A percentile compares a stretch with the other conserved stretches of the same genome.
Conservation (phyloP, 768 basidiomycete species). For the Naematelia encephala region DNA sequence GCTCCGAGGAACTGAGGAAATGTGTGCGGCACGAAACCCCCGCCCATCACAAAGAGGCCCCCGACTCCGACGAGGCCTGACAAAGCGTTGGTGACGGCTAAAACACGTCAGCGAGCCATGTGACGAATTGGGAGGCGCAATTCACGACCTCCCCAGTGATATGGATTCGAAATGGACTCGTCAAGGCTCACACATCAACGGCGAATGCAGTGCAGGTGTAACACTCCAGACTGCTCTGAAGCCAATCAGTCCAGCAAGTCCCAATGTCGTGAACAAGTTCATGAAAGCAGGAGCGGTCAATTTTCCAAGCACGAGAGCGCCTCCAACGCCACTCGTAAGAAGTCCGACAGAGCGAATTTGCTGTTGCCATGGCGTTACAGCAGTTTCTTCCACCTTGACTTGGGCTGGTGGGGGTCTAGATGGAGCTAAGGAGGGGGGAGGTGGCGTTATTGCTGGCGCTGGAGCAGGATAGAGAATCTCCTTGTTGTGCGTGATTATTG, state of each 20-base stretch:
- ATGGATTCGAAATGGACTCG: background rate
- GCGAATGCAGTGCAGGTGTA: constrained; percentile 80
- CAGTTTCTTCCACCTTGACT: constrained; percentile 52
- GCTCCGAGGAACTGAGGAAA: constrained; percentile 76
- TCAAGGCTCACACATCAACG: constrained; percentile 63
- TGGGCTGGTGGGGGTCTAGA: constrained; percentile 33
- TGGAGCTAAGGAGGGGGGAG: constrained; percentile 45
- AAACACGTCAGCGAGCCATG: background rate
- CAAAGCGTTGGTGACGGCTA: constrained; percentile 76
- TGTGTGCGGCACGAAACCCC: constrained; percentile 76
- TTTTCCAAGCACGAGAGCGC: constrained; percentile 69
- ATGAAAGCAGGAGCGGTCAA: constrained; percentile 77
- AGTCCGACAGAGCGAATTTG: constrained; percentile 68
- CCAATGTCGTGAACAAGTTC: constrained; percentile 84
- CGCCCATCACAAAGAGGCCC: constrained; percentile 87
- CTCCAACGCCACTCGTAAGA: constrained; percentile 73
- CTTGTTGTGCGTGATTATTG: constrained; percentile 70
- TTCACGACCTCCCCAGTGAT: too few species aligned
- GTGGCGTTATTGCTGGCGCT: constrained; percentile 49
- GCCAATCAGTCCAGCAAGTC: constrained; percentile 77
- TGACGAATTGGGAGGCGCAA: too few species aligned
- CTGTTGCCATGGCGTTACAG: constrained; percentile 81
- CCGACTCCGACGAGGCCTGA: constrained; percentile 83
- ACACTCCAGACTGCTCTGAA: constrained; percentile 90
- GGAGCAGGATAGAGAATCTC: constrained; percentile 65